Percentiles rank a stretch among this genome's conserved stretches.
Evolutionary conservation across 2,329 filamentous ascomycete species (phyloP).

Genomic region (Diaporthe aspalathi): DNA sequence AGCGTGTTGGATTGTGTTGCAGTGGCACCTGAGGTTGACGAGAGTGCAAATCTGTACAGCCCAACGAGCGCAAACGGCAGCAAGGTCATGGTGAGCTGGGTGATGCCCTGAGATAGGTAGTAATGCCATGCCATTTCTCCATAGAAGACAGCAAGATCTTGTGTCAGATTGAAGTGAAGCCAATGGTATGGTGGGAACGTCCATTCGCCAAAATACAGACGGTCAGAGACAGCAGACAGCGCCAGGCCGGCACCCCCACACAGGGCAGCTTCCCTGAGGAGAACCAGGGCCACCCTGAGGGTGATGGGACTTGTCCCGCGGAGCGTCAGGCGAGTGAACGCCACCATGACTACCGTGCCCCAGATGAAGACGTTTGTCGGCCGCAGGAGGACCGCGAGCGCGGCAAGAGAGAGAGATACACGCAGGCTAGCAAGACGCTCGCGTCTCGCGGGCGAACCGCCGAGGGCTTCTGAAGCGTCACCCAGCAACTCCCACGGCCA

Average conservation of each 20-base stretch:
- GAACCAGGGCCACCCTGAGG: slow-evolving; percentile 57
- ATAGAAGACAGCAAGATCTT: slow-evolving; percentile 92
- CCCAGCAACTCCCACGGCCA: slow-evolving; percentile 86
- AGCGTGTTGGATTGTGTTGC: slow-evolving; percentile 55
- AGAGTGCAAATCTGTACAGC: slow-evolving; percentile 63
- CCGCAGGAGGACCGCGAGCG: slow-evolving; percentile 83
- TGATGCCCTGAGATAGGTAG: slow-evolving; percentile 90
- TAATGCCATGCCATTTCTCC: slow-evolving; percentile 92
- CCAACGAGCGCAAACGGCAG: slow-evolving; percentile 80
- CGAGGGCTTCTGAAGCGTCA: slow-evolving; percentile 48
- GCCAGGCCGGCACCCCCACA: slow-evolving; percentile 73
- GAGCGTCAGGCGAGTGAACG: slow-evolving; percentile 55
- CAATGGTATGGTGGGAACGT: slow-evolving; percentile 90
- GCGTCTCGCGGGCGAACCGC: slow-evolving; percentile 31
- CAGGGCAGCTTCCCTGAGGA: slow-evolving; percentile 72
- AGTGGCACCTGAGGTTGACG: slow-evolving; percentile 50
- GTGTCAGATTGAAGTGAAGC: slow-evolving; percentile 89
- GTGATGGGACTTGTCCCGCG: slow-evolving; percentile 55
- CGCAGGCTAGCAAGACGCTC: slow-evolving; percentile 58
- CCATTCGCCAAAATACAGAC: slow-evolving; percentile 84
- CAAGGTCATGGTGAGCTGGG: slow-evolving; percentile 84
- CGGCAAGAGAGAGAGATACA: slow-evolving; percentile 78
- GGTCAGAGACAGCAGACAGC: slow-evolving; percentile 76
- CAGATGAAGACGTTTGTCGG: slow-evolving; percentile 93
- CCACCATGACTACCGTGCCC: slow-evolving; percentile 69